These are phyloP conservation scores for Schizothecium vesticola DNA, from an alignment of 495 filamentous ascomycete species.

Conservation along the genomic window DNA sequence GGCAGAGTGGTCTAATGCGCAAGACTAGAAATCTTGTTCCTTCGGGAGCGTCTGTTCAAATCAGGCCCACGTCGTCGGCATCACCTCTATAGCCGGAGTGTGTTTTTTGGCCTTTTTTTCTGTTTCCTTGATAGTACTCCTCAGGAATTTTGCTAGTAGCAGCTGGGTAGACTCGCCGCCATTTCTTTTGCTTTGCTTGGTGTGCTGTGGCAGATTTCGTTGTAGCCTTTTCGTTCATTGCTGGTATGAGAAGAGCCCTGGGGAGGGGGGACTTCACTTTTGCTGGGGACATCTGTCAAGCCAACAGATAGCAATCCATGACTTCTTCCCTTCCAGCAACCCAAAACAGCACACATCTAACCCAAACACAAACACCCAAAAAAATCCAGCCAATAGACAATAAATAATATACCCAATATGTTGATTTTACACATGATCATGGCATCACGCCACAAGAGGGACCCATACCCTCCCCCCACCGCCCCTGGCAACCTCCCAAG, in stretches of 20 bases:
- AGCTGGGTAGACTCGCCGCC: too few relatives aligned
- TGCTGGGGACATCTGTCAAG: too few relatives aligned
- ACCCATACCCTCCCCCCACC: neutral
- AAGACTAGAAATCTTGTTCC: slow-evolving; percentile 12
- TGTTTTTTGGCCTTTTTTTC: neutral
- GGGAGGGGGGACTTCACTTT: too few relatives aligned
- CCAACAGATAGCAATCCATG: too few relatives aligned
- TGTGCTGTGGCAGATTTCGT: too few relatives aligned
- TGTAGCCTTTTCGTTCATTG: too few relatives aligned
- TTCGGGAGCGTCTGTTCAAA: slow-evolving; percentile 11
- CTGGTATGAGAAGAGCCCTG: too few relatives aligned
- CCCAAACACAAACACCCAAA: neutral
- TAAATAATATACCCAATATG: neutral
- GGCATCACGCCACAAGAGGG: neutral
- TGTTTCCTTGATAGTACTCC: neutral
- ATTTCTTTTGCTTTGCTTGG: neutral
- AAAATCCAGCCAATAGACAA: neutral
- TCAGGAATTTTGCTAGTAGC: too few relatives aligned
- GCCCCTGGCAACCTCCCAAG: too few relatives aligned
- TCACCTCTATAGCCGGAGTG: neutral
- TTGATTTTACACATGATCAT: neutral
- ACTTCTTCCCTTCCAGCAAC: neutral
- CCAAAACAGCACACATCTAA: neutral
- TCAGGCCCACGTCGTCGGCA: slow-evolving; percentile 5
- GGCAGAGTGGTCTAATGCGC: slow-evolving; percentile 10